Percentiles rank a stretch among this genome's conserved stretches.
Conservation (phyloP, 108 stramenopile genomes). For the Cyclotella kingstonii region DNA sequence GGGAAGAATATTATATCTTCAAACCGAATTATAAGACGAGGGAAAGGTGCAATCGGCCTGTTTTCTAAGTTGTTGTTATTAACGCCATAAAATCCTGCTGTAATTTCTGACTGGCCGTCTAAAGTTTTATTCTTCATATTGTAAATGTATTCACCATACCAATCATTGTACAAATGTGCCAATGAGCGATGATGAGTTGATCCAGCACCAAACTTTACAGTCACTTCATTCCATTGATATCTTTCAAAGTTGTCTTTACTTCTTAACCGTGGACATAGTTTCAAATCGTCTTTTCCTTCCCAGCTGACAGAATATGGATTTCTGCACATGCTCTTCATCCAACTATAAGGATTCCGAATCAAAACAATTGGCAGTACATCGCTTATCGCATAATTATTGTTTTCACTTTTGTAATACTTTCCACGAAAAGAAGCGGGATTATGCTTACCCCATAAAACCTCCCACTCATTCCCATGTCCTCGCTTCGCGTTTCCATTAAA, state of each 20-base stretch:
- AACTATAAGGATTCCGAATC: constrained; percentile 72
- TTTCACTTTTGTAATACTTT: constrained; percentile 16
- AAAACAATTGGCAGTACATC: constrained; percentile 66
- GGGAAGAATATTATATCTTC: constrained; percentile 67
- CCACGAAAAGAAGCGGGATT: constrained; percentile 27
- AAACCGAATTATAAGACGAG: constrained; percentile 59
- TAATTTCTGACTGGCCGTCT: no score
- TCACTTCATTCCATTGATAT: constrained; percentile 73
- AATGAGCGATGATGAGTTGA: constrained; percentile 51
- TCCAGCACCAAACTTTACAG: constrained; percentile 56
- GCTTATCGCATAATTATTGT: constrained; percentile 25
- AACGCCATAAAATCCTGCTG: no score
- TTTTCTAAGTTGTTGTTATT: no score
- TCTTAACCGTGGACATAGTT: constrained; percentile 28
- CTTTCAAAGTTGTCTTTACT: background rate
- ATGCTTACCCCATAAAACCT: constrained; percentile 67
- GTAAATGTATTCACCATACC: constrained; percentile 67
- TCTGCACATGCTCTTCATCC: constrained; percentile 76
- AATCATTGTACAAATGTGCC: constrained; percentile 77
- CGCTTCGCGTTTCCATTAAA: constrained; percentile 33
- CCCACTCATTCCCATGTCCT: constrained; percentile 60
- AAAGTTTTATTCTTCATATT: no score
- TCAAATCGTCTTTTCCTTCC: constrained; percentile 14
- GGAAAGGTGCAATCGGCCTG: constrained; percentile 42
- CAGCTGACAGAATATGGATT: constrained; percentile 52